phyloP scores from a whole-genome alignment of 345 rosid genomes.

The Gynandropsis gynandra region DNA sequence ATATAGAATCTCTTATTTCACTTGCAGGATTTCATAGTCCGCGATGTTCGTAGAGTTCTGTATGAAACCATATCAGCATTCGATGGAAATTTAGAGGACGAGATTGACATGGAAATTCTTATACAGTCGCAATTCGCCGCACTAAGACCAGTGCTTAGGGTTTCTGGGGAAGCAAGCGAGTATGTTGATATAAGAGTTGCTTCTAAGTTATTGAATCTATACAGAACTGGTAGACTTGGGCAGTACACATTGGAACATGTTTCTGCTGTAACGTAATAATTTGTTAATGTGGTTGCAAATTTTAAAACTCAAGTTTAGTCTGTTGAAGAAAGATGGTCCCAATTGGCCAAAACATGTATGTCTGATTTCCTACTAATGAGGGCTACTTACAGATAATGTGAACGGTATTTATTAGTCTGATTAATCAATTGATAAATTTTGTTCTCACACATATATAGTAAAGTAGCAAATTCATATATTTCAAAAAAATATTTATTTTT shows the following conservation, averaged over 20 bases:
- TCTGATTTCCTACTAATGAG: conserved; percentile 16
- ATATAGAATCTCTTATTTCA: not conserved
- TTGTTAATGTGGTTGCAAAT: not conserved
- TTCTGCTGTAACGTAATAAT: conserved; percentile 16
- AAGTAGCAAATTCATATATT: too few relatives aligned
- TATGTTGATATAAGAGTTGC: conserved; percentile 37
- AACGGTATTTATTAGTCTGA: too few relatives aligned
- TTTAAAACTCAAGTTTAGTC: not conserved
- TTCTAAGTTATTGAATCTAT: conserved; percentile 56
- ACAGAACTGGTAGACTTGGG: conserved; percentile 79
- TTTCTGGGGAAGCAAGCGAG: conserved; percentile 33
- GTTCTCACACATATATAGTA: too few relatives aligned
- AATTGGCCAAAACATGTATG: not conserved
- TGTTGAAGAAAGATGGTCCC: not conserved
- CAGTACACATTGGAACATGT: conserved; percentile 54
- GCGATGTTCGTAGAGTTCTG: conserved; percentile 46
- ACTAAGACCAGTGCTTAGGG: conserved; percentile 34
- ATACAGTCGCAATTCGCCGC: conserved; percentile 36
- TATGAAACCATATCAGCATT: conserved; percentile 38
- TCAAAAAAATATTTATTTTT: too few relatives aligned
- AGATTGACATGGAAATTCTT: conserved; percentile 35
- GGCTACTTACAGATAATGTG: not conserved
- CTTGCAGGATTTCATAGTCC: conserved; percentile 55
- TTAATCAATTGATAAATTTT: too few relatives aligned
- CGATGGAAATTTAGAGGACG: conserved; percentile 28